These are phyloP conservation scores for Arctium minus DNA, from an alignment of 129 eudicot genomes.

Conservation along the genomic window DNA sequence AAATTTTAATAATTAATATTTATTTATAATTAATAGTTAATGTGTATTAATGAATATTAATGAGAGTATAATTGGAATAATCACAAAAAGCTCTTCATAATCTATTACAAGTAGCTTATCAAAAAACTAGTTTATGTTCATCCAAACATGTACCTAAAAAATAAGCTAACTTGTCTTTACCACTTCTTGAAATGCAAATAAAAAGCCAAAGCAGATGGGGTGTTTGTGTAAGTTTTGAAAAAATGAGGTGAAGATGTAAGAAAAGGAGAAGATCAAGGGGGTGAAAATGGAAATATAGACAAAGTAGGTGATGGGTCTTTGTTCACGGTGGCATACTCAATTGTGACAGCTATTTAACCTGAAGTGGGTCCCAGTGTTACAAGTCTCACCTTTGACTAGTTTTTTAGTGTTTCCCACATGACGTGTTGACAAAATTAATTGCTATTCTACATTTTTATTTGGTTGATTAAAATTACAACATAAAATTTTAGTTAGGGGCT, in stretches of 20 bases:
- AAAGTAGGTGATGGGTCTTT: slow-evolving; percentile 34
- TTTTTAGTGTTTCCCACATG: background rate
- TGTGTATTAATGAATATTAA: too few relatives aligned
- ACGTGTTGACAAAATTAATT: slow-evolving; percentile 25
- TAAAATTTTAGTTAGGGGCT: too few relatives aligned
- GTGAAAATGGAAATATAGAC: background rate
- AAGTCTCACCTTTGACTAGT: slow-evolving; percentile 29
- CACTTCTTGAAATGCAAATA: background rate
- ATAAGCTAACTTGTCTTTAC: too few relatives aligned
- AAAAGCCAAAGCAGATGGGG: background rate
- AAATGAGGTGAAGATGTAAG: background rate
- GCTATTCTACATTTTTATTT: slow-evolving; percentile 6
- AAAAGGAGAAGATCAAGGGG: background rate
- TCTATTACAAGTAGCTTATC: too few relatives aligned
- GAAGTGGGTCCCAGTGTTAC: slow-evolving; percentile 27
- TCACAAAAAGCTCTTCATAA: too few relatives aligned
- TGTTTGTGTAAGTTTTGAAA: background rate
- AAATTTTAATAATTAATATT: too few relatives aligned
- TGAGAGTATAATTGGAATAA: too few relatives aligned
- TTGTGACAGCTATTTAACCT: slow-evolving; percentile 42
- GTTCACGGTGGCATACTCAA: slow-evolving; percentile 39
- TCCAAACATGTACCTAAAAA: too few relatives aligned
- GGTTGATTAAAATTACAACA: background rate
- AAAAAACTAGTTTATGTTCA: too few relatives aligned
- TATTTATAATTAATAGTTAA: too few relatives aligned